phyloP scores from a whole-genome alignment of 2,329 filamentous ascomycete species.

The Coniochaeta sp. region DNA sequence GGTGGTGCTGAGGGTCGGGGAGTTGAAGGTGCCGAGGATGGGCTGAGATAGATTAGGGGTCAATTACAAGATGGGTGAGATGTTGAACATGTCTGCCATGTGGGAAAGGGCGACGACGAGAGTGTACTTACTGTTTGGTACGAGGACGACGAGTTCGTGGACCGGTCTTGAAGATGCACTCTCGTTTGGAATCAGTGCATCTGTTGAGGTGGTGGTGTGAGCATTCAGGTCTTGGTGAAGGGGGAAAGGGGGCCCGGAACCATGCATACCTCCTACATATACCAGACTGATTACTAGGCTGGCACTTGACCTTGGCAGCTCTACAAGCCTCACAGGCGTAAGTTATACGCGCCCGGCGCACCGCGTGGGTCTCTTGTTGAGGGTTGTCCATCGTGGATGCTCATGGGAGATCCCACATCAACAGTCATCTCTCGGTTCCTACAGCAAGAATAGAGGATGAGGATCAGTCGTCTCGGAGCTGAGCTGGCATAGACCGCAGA shows the following conservation, averaged over 20 bases:
- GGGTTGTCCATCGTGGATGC: background rate
- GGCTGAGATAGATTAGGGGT: background rate
- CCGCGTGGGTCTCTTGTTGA: conserved; percentile 4
- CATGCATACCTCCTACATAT: conserved; percentile 41
- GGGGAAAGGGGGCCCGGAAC: background rate
- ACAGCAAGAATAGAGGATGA: background rate
- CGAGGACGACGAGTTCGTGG: conserved; percentile 41
- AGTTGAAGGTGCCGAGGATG: background rate
- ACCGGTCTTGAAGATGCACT: conserved; percentile 43
- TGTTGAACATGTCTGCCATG: conserved; percentile 5
- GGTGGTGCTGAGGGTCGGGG: conserved; percentile 18
- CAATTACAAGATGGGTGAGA: background rate
- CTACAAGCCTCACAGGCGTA: conserved; percentile 49
- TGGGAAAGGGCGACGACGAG: background rate
- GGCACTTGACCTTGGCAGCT: conserved; percentile 45
- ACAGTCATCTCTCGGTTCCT: background rate
- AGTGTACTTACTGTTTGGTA: conserved; percentile 30
- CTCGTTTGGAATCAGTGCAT: conserved; percentile 43
- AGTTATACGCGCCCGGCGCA: conserved; percentile 23
- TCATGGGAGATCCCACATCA: background rate
- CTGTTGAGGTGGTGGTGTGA: conserved; percentile 19
- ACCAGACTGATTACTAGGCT: conserved; percentile 34
- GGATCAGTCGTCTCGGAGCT: background rate
- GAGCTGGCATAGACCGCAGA: background rate
- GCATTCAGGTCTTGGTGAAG: background rate